Conservation (phyloP, 306 rosid species). For the Lathyrus oleraceus region DNA sequence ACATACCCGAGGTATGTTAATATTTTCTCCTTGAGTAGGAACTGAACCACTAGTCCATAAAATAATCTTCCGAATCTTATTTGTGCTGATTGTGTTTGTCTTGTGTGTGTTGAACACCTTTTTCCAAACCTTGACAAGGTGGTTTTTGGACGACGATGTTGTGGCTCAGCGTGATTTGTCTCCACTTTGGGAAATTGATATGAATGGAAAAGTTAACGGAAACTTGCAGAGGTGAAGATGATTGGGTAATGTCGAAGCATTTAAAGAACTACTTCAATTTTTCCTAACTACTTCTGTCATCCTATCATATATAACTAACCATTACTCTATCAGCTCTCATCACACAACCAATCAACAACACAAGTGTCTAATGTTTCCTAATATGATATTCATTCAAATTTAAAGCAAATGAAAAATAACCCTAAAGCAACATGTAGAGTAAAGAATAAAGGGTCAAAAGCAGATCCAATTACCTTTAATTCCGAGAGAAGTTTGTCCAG, state of each 20-base stretch:
- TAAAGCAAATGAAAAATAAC: background rate
- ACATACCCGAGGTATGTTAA: slow-evolving; percentile 77
- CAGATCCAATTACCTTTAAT: slow-evolving; percentile 66
- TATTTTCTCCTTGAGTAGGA: no score
- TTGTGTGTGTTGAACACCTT: slow-evolving; percentile 59
- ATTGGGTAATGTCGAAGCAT: slow-evolving; percentile 95
- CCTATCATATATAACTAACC: background rate
- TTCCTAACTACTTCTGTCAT: slow-evolving; percentile 34
- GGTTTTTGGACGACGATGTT: slow-evolving; percentile 86
- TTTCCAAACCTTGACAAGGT: slow-evolving; percentile 93
- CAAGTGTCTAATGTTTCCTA: background rate
- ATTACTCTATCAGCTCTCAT: background rate
- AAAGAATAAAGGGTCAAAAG: background rate
- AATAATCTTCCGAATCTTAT: background rate
- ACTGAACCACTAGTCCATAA: no score
- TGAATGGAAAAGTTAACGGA: slow-evolving; percentile 86
- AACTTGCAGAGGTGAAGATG: slow-evolving; percentile 93
- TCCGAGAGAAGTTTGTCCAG: slow-evolving; percentile 96
- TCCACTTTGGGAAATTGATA: slow-evolving; percentile 87
- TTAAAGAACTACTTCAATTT: slow-evolving; percentile 93
- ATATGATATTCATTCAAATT: background rate
- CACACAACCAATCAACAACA: background rate
- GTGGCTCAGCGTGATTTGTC: slow-evolving; percentile 87
- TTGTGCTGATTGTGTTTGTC: slow-evolving; percentile 40
- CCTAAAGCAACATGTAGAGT: background rate